Base-by-base conservation (phyloP, 2,329 filamentous ascomycete species). In the Hymenoscyphus occultus region DNA sequence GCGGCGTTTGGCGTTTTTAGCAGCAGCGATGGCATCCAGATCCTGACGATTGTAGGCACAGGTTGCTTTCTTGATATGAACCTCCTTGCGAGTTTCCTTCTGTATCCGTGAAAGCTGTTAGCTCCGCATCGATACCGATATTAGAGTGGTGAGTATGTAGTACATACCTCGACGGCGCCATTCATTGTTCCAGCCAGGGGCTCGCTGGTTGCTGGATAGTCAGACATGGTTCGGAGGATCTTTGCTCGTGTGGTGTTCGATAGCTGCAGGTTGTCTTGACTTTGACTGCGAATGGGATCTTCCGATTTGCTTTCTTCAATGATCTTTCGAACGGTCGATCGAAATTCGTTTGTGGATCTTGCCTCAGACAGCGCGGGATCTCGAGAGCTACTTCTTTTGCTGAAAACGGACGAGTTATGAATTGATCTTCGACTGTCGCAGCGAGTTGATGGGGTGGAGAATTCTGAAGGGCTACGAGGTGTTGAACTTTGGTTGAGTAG, bases 301-400 rank as follows among this genome's bases (percentile, higher is more conserved):
- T 62, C 60, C 35, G 51, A n/a, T 45, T 62, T 62, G 51, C 60
- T 57, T 14, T 62, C 60, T 45, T 62, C 60, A 35, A 62, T 62
- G 12, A 62, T 57, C 22, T 62, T 62, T 16, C 60, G 51, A 6
- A 62, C 60, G 32, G 51, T 62, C 13, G 60, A 62, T 28, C 51
- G 60, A 57, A 62, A 62, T 28, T 62, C 60, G 19, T 62, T 56
- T 2, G 60, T 56, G 35, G 60, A 62, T 32, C 60, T 32, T 5
- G 60, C 39, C 12, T 40, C 60, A 9, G 35, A 39, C 12, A 62
- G 31, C 9, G 48, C 35, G 35, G 32, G 40, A 51, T 48, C 40
- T 32, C 60, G 35, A 28, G 51, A 57, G 19, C 60, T 57, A 32
- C 35, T 42, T 35, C 19, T 22, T 22, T 9, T 39, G 22, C 60